Conservation (phyloP, 352 stramenopile genomes). For the Phytophthora megakarya region DNA sequence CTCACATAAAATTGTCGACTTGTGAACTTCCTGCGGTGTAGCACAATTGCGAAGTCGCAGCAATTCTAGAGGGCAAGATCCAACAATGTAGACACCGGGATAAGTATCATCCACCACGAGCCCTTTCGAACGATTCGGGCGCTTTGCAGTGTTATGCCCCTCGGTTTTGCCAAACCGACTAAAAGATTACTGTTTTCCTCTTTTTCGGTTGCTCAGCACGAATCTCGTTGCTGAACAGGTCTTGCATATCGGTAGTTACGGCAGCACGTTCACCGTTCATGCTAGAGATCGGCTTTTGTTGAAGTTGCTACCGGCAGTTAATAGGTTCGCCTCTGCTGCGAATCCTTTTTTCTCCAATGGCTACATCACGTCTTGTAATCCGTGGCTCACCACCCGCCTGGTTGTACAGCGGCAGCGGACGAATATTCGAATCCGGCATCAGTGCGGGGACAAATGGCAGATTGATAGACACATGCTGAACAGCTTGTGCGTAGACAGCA, state of each 20-base stretch:
- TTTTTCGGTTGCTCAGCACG: background rate
- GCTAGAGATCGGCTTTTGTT: background rate
- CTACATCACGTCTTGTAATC: background rate
- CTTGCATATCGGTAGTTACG: background rate
- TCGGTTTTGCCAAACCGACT: slow-evolving; percentile 3
- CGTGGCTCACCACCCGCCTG: slow-evolving; percentile 5
- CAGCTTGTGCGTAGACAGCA: background rate
- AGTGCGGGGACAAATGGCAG: slow-evolving; percentile 8
- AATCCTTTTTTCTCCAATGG: slow-evolving; percentile 8
- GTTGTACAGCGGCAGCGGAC: slow-evolving; percentile 1
- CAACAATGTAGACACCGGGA: too few relatives aligned
- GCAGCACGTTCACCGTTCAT: background rate
- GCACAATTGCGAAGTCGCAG: too few relatives aligned
- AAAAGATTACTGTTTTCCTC: slow-evolving; percentile 2
- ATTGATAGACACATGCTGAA: background rate
- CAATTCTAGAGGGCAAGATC: too few relatives aligned
- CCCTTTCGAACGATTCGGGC: background rate
- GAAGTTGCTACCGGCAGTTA: too few relatives aligned
- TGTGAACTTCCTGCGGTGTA: too few relatives aligned
- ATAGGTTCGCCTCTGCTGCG: slow-evolving; percentile 1
- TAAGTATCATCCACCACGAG: too few relatives aligned
- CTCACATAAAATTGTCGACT: too few relatives aligned
- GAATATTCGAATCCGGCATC: background rate
- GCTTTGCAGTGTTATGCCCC: slow-evolving; percentile 9
- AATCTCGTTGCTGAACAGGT: slow-evolving; percentile 5